Conservation (phyloP, 2,329 filamentous ascomycete species). For the Penicillium griseofulvum region DNA sequence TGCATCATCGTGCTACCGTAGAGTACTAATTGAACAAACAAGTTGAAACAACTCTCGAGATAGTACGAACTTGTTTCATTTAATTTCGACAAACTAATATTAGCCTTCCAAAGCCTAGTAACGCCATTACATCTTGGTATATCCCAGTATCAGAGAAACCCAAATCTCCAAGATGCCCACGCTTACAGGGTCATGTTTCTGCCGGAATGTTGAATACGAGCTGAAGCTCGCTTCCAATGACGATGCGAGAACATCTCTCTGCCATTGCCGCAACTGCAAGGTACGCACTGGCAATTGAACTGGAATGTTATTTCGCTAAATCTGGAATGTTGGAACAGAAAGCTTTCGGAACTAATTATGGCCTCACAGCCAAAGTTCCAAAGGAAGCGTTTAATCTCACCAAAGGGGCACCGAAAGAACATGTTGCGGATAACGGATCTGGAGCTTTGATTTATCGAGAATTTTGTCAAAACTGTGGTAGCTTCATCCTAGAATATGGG, state of each 20-base stretch:
- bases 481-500: constrained; percentile 53
- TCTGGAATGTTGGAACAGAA: constrained; percentile 33
- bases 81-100: background rate
- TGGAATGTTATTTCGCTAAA: background rate
- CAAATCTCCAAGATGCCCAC: constrained; percentile 23
- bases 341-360: constrained; percentile 53
- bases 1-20: too few relatives aligned
- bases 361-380: constrained; percentile 53
- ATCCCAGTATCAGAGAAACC: background rate
- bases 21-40: too few relatives aligned
- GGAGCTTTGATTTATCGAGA: constrained; percentile 49
- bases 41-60: too few relatives aligned
- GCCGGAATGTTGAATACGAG: constrained; percentile 48
- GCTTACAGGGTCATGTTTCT: constrained; percentile 49
- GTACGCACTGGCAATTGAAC: constrained; percentile 20
- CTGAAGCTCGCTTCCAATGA: constrained; percentile 46
- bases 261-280: constrained; percentile 55
- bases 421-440: constrained; percentile 52
- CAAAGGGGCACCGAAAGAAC: constrained; percentile 42
- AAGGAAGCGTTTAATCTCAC: constrained; percentile 45
- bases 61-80: background rate
- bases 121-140: background rate
- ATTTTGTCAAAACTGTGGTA: constrained; percentile 54
- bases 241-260: constrained; percentile 52
- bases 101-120: background rate